Conservation (phyloP, 2,329 filamentous ascomycete genomes). For the Alternaria metachromatica region DNA sequence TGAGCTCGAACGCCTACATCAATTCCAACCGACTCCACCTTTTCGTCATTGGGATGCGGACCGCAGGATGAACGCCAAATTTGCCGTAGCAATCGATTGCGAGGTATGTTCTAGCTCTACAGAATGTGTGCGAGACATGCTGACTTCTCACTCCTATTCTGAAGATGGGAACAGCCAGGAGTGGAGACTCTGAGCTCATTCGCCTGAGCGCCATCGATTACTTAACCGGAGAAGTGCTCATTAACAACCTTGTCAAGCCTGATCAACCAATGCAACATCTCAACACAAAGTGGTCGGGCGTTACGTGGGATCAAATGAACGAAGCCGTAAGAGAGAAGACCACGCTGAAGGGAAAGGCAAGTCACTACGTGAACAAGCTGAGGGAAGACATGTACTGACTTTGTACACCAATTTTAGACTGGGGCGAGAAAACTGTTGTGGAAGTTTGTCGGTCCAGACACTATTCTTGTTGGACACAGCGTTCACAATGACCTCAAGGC, state of each 20-base stretch:
- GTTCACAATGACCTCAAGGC: constrained; percentile 53
- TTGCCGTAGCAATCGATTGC: constrained; percentile 59
- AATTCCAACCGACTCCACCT: constrained; percentile 16
- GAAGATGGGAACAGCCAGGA: constrained; percentile 56
- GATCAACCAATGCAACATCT: constrained; percentile 55
- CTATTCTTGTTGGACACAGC: constrained; percentile 59
- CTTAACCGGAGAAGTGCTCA: constrained; percentile 56
- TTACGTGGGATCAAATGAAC: constrained; percentile 52
- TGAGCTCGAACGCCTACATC: constrained; percentile 15
- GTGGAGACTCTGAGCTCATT: constrained; percentile 60
- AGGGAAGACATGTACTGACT: neutral
- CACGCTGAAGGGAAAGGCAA: constrained; percentile 51
- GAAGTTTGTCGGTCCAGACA: constrained; percentile 54
- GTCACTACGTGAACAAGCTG: neutral
- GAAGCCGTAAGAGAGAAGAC: constrained; percentile 38
- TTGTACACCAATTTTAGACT: constrained; percentile 7
- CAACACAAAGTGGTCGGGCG: constrained; percentile 60
- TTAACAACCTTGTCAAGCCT: constrained; percentile 61
- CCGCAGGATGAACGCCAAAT: neutral
- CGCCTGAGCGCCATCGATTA: constrained; percentile 59
- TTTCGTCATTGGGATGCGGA: neutral
- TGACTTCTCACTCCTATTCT: neutral
- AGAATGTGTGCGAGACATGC: neutral
- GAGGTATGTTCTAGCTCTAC: constrained; percentile 37
- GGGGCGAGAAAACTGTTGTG: constrained; percentile 54